A percentile compares a stretch with the other conserved stretches of the same genome.
Evolutionary conservation across 441 rosid genomes (phyloP).

Genomic region (Arabidopsis hybrid): DNA sequence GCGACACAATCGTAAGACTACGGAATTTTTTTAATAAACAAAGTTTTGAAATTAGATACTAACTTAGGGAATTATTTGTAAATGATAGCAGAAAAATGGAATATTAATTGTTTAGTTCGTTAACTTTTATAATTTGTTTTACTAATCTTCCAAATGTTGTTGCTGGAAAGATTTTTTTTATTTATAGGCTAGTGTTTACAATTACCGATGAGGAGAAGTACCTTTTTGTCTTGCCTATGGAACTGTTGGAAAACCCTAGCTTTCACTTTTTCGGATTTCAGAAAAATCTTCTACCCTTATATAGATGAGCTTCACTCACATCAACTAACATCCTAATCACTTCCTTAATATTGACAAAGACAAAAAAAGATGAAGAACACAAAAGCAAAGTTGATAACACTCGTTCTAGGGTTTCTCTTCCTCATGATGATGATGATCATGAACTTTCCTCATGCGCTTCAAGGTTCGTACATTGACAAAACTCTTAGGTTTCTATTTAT

Average conservation of each 20-base stretch:
- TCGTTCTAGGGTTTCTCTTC: slow-evolving; percentile 33
- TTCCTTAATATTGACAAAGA: slow-evolving; percentile 21
- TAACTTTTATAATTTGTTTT: background rate
- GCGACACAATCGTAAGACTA: background rate
- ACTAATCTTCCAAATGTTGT: slow-evolving; percentile 15
- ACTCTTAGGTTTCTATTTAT: background rate
- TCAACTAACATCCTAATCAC: slow-evolving; percentile 9
- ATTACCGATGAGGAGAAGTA: slow-evolving; percentile 40
- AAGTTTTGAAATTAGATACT: background rate
- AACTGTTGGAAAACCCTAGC: slow-evolving; percentile 43
- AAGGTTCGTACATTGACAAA: slow-evolving; percentile 26
- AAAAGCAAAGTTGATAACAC: slow-evolving; percentile 14
- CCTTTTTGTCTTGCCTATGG: slow-evolving; percentile 48
- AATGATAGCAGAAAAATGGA: background rate
- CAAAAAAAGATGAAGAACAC: slow-evolving; percentile 22
- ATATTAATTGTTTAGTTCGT: background rate
- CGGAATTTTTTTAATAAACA: background rate
- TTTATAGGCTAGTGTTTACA: background rate
- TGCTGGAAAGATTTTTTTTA: background rate
- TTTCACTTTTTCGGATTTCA: slow-evolving; percentile 14
- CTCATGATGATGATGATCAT: slow-evolving; percentile 17
- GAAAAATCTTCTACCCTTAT: background rate
- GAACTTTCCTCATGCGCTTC: slow-evolving; percentile 25
- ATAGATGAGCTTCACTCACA: slow-evolving; percentile 23
- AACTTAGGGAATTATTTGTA: background rate